Evolutionary conservation across 2,329 filamentous ascomycete species (phyloP).

Genomic region (Alternaria arborescens): DNA sequence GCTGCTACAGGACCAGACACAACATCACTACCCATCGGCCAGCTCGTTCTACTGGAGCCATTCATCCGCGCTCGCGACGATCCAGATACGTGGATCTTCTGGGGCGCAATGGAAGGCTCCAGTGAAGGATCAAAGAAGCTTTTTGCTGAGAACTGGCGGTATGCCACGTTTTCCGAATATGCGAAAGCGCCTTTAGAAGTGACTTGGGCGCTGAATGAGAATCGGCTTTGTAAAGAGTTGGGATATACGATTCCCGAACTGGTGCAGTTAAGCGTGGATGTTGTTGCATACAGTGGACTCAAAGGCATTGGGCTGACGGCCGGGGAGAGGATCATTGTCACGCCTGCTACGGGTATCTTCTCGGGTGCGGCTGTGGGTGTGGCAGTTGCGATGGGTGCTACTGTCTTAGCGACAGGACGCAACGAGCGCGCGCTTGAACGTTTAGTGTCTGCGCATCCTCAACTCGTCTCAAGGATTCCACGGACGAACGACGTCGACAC

Average conservation of each 20-base stretch:
- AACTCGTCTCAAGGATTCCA: neutral
- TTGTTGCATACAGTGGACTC: slow-evolving; percentile 3
- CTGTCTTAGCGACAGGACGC: neutral
- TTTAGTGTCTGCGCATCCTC: neutral
- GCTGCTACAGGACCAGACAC: slow-evolving; percentile 35
- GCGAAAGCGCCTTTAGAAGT: slow-evolving; percentile 49
- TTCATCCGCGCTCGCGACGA: slow-evolving; percentile 51
- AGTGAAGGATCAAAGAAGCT: slow-evolving; percentile 26
- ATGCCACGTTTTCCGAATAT: slow-evolving; percentile 49
- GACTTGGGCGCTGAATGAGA: slow-evolving; percentile 44
- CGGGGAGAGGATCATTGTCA: slow-evolving; percentile 7
- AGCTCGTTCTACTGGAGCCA: slow-evolving; percentile 50
- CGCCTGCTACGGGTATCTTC: slow-evolving; percentile 13
- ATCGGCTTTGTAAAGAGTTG: slow-evolving; percentile 31
- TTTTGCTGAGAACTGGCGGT: slow-evolving; percentile 47
- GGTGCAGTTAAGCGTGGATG: neutral
- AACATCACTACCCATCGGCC: slow-evolving; percentile 37
- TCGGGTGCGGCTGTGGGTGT: neutral
- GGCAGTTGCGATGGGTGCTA: slow-evolving; percentile 3
- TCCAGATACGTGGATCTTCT: slow-evolving; percentile 32
- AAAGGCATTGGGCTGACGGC: slow-evolving; percentile 2
- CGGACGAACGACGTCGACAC: neutral
- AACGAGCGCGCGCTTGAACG: neutral
- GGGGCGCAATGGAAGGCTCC: slow-evolving; percentile 40
- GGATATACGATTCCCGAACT: slow-evolving; percentile 31